These are phyloP conservation scores for Pseudogymnoascus sp. DNA, from an alignment of 2,329 filamentous ascomycete genomes.

Conservation along the genomic window DNA sequence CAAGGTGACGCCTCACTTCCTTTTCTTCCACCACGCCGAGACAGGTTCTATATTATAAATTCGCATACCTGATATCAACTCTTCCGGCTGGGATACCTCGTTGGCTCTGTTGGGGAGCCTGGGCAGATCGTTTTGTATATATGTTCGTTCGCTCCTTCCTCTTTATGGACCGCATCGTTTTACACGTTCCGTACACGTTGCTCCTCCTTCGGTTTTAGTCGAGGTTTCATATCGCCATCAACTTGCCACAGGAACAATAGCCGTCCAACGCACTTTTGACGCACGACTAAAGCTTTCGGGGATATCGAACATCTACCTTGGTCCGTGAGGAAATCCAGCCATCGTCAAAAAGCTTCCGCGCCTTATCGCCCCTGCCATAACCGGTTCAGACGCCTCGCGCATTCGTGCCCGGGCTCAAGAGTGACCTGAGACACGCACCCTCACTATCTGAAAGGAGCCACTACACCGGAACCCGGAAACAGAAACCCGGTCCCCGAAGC, in stretches of 20 bases:
- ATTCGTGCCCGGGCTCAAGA: neutral
- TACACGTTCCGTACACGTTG: neutral
- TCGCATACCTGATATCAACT: neutral
- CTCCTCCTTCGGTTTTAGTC: conserved; percentile 1
- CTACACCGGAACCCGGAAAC: neutral
- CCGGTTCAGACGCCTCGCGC: neutral
- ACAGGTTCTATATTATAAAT: conserved; percentile 7
- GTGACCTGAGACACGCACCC: conserved; percentile 5
- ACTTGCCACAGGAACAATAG: neutral
- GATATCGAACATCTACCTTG: neutral
- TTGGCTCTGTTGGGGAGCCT: neutral
- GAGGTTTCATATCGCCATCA: neutral
- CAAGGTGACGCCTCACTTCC: conserved; percentile 1
- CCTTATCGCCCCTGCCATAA: neutral
- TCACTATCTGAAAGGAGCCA: conserved; percentile 2
- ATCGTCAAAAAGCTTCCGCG: neutral
- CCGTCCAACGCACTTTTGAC: neutral
- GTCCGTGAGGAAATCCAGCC: neutral
- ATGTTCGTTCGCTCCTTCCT: conserved; percentile 2
- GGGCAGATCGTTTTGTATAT: neutral
- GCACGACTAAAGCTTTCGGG: neutral
- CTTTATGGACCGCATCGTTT: neutral
- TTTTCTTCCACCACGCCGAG: neutral
- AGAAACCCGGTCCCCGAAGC: neutral
- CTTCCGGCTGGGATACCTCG: neutral